Evolutionary conservation across 2,329 filamentous ascomycete genomes (phyloP).

Genomic region (Colletotrichum tabaci): DNA sequence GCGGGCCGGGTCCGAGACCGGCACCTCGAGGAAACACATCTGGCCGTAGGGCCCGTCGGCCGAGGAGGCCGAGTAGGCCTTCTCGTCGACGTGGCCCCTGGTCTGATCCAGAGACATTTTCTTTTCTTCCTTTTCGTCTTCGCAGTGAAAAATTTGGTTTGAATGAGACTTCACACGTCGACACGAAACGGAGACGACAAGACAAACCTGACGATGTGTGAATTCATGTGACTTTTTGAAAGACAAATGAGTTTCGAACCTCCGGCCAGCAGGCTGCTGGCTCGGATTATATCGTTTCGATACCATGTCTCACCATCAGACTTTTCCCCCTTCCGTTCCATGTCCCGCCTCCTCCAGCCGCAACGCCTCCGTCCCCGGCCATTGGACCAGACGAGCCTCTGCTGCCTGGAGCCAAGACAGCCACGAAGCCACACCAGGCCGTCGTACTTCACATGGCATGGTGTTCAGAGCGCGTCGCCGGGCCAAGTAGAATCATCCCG

Average conservation of each 20-base stretch:
- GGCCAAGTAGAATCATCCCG: no score
- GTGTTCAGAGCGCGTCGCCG: not conserved
- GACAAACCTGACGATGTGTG: no score
- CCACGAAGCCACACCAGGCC: constrained; percentile 18
- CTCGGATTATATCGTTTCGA: no score
- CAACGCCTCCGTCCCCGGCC: not conserved
- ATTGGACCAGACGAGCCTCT: not conserved
- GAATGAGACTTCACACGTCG: no score
- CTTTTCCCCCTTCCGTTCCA: not conserved
- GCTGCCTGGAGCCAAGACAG: constrained; percentile 12
- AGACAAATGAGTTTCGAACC: not conserved
- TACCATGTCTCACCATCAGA: not conserved
- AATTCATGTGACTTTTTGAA: no score
- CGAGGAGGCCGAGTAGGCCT: no score
- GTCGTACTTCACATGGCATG: not conserved
- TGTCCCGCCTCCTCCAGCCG: not conserved
- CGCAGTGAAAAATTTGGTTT: no score
- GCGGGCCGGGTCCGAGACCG: constrained; percentile 52
- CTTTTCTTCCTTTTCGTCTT: no score
- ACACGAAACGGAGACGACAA: no score
- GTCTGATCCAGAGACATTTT: not conserved
- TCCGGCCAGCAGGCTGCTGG: not conserved
- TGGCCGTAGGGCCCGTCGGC: constrained; percentile 46
- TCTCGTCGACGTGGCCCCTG: not conserved
- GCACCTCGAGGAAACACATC: constrained; percentile 58